These are phyloP conservation scores for Beauveria scarabaeidicola DNA, from an alignment of 2,329 filamentous ascomycete species.

Conservation along the genomic window DNA sequence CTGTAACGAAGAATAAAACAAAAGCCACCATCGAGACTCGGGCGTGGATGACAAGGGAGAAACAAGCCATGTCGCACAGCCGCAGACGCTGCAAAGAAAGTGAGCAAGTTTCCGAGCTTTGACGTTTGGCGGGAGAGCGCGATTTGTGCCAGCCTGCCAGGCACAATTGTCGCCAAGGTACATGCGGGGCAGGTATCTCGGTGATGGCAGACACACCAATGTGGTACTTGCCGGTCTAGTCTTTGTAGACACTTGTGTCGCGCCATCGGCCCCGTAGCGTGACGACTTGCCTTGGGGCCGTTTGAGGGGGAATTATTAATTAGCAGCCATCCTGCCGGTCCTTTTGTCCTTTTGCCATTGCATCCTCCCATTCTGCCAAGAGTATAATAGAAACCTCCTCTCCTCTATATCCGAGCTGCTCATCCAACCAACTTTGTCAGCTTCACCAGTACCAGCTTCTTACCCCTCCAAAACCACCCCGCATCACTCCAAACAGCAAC, in stretches of 20 bases:
- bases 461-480: conserved; percentile 2
- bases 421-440: background rate
- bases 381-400: background rate
- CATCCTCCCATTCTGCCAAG: background rate
- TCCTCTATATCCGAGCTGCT: background rate
- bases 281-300: conserved; percentile 1
- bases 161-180: background rate
- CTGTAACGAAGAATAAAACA: background rate
- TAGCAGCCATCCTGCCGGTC: background rate
- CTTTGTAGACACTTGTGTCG: background rate
- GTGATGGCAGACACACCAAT: rapidly evolving
- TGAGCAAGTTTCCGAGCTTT: conserved; percentile 11
- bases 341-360: background rate
- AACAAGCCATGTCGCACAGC: conserved; percentile 5
- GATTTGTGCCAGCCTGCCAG: conserved; percentile 9
- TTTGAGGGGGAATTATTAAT: conserved; percentile 9
- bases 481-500: conserved; percentile 17
- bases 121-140: conserved; percentile 1
- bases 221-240: background rate
- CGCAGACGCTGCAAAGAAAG: background rate
- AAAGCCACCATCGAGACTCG: background rate
- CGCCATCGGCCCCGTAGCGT: conserved; percentile 7
- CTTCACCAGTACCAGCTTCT: background rate
- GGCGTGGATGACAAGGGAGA: background rate
- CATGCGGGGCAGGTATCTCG: background rate